These are phyloP conservation scores for Termitomyces sp. DNA, from an alignment of 768 basidiomycete genomes.

Conservation along the genomic window DNA sequence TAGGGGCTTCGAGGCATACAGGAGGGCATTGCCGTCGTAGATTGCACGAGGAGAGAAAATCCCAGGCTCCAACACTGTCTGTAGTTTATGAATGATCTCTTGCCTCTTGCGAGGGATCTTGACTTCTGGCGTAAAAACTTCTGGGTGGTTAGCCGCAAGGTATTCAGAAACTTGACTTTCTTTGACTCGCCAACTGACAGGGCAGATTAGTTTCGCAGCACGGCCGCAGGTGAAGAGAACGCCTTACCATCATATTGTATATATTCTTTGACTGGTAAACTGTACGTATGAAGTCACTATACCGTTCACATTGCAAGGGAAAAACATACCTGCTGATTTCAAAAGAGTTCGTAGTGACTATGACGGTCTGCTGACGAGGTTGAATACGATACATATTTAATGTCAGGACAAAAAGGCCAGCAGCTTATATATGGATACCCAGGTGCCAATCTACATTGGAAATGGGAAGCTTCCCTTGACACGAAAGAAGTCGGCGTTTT, in stretches of 20 bases:
- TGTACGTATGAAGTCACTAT: neutral
- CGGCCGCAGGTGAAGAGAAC: neutral
- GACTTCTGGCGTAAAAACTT: conserved; percentile 19
- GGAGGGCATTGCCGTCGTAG: conserved; percentile 39
- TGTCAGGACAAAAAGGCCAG: neutral
- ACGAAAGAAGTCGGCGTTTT: neutral
- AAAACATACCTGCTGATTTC: conserved; percentile 16
- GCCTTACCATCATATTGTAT: conserved; percentile 24
- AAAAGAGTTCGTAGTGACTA: conserved; percentile 24
- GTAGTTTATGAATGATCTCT: conserved; percentile 32
- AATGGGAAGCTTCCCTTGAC: neutral
- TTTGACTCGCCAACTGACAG: conserved; percentile 1
- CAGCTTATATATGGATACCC: neutral
- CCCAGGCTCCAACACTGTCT: conserved; percentile 24
- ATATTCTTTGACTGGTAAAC: conserved; percentile 22
- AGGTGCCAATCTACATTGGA: neutral
- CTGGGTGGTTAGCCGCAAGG: neutral
- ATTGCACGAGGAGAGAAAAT: conserved; percentile 37
- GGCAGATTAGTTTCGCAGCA: neutral
- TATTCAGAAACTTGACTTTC: neutral
- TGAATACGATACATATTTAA: conserved; percentile 1
- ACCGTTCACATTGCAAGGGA: neutral
- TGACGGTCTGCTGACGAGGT: conserved; percentile 10
- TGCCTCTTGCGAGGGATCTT: conserved; percentile 18
- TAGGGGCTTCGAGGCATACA: conserved; percentile 30